Base-by-base conservation (phyloP, 2,329 filamentous ascomycete species). In the Pseudogymnoascus sp. region DNA sequence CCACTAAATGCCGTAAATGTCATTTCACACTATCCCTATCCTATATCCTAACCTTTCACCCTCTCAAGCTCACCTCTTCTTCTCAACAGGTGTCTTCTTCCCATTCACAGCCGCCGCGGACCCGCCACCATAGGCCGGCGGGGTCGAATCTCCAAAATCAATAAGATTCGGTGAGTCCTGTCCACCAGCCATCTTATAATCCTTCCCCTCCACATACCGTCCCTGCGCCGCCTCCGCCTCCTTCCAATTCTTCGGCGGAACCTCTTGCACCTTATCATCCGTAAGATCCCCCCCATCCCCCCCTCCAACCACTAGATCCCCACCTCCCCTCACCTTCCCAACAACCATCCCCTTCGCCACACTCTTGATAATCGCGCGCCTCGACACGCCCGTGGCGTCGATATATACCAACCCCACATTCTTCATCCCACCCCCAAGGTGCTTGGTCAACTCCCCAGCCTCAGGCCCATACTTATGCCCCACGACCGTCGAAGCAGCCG, bases 341-440 rank as follows among this genome's bases (percentile, higher is more conserved):
- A 96, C 87, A 0, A 96, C 88, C 95, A 99, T 97, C 42, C 95
- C 92, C 79, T 96, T 97, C 18, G 93, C 95, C 1, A 97, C 95
- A 44, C 89, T 91, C 80, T 97, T 99, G 73, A 99, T 84, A 46
- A 99, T 86, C 0, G 95, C 95, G 66, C 88, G 86, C 44, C 95
- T 83, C 63, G 90, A 96, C 1, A 99, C 95, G 37, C 95, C 95
- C 0, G 93, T 89, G 1, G 96, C 93, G 70, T 99, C 95, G 65
- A 99, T 96, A 73, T 99, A 99, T 34, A 99, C 95, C 28, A 99
- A 81, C 5, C 93, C 95, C 6, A 97, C 95, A 68, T 97, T 99
- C 81, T 95, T 96, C 71, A 97, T 87, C 23, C 93, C 93, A 4
- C 91, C 88, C 0, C 91, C 90, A 18, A 99, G 76, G 62, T 90